These are phyloP conservation scores for Claviceps quebecensis DNA, from an alignment of 2,329 filamentous ascomycete genomes.

Conservation along the genomic window DNA sequence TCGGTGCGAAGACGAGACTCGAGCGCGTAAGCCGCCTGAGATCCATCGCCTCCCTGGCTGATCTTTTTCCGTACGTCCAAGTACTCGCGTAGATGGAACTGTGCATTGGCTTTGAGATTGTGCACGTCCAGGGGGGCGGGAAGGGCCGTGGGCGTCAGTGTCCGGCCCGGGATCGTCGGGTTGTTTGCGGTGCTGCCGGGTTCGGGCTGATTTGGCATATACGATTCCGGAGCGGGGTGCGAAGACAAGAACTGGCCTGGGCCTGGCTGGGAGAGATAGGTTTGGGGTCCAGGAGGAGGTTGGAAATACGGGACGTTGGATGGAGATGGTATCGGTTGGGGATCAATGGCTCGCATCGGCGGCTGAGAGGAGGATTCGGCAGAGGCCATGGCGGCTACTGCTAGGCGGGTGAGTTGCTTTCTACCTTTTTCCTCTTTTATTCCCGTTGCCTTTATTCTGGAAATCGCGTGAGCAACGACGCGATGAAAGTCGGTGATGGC, in stretches of 20 bases:
- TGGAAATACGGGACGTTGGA: conserved; percentile 8
- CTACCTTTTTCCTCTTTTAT: background rate
- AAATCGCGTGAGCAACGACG: background rate
- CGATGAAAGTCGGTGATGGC: too few species aligned
- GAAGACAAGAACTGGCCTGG: conserved; percentile 5
- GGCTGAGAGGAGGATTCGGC: conserved; percentile 6
- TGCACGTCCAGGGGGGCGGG: conserved; percentile 14
- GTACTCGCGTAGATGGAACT: conserved; percentile 23
- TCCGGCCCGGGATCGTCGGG: conserved; percentile 10
- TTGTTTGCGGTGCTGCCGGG: conserved; percentile 9
- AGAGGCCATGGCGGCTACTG: background rate
- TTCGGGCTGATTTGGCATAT: conserved; percentile 11
- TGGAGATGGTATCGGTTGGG: conserved; percentile 14
- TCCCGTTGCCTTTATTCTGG: background rate
- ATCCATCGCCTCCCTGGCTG: conserved; percentile 12
- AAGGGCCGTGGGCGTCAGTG: conserved; percentile 10
- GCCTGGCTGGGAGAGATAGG: background rate
- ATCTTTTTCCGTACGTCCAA: conserved; percentile 19
- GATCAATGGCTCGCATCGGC: conserved; percentile 14
- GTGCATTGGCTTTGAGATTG: conserved; percentile 19
- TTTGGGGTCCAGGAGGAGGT: conserved; percentile 1
- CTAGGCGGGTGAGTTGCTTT: background rate
- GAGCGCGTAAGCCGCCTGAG: conserved; percentile 21
- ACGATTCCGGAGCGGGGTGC: conserved; percentile 10
- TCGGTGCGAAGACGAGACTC: conserved; percentile 30